Conservation (phyloP, 148 eudicot genomes). For the Camellia japonica region DNA sequence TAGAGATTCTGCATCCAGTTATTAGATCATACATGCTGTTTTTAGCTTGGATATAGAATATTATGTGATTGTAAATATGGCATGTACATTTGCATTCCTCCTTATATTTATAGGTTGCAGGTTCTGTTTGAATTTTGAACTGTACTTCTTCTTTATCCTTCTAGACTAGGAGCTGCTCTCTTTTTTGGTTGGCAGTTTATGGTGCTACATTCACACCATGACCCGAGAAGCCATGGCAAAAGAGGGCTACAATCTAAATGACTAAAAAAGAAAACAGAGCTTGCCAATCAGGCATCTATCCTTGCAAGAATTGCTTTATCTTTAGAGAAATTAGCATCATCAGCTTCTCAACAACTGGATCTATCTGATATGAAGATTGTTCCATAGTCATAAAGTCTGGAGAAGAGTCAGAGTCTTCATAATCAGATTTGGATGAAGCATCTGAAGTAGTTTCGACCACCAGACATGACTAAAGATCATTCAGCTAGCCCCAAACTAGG, state of each 20-base stretch:
- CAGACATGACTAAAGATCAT: too few species aligned
- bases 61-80: background rate
- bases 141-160: background rate
- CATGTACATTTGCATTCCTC: background rate
- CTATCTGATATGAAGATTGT: too few species aligned
- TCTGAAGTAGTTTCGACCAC: too few species aligned
- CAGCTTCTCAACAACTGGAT: too few species aligned
- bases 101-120: background rate
- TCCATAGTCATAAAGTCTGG: too few species aligned
- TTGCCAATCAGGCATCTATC: background rate
- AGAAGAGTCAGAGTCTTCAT: too few species aligned
- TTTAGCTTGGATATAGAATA: background rate
- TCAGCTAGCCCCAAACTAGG: too few species aligned
- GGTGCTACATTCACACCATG: background rate
- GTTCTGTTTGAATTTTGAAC: too few species aligned
- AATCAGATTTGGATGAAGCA: too few species aligned
- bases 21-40: background rate
- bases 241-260: too few species aligned
- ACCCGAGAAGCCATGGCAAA: background rate
- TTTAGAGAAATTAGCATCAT: too few species aligned
- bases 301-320: too few species aligned
- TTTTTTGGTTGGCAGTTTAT: background rate
- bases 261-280: background rate
- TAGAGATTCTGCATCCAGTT: background rate
- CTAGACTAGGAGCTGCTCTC: background rate